These are phyloP conservation scores for Hanseniaspora meyeri DNA, from an alignment of 805 yeast genomes.

Conservation along the genomic window DNA sequence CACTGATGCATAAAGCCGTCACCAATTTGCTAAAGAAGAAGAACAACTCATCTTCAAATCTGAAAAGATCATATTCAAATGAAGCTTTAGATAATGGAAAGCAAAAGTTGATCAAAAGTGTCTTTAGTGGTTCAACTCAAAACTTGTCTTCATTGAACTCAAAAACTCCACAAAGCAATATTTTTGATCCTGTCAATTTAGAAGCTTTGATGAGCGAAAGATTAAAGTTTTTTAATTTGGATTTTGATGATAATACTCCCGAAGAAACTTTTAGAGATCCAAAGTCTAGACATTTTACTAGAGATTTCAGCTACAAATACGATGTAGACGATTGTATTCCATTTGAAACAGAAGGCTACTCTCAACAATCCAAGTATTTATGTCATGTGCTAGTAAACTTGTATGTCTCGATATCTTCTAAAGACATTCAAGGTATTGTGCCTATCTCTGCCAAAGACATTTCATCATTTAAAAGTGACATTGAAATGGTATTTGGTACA, in stretches of 20 bases:
- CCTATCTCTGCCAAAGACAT: conserved; percentile 58
- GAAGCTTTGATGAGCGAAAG: conserved; percentile 24
- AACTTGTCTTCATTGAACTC: conserved; percentile 1
- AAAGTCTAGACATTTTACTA: conserved; percentile 31
- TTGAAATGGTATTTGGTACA: conserved; percentile 43
- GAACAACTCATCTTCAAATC: neutral
- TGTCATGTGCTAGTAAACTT: conserved; percentile 70
- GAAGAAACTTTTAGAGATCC: conserved; percentile 26
- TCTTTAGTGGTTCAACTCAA: neutral
- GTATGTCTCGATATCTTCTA: conserved; percentile 60
- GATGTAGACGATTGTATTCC: conserved; percentile 42
- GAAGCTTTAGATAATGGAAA: neutral
- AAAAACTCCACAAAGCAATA: neutral
- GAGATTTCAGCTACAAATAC: conserved; percentile 27
- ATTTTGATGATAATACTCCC: conserved; percentile 36
- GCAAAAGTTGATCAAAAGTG: neutral
- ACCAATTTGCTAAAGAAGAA: neutral
- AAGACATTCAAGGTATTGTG: conserved; percentile 62
- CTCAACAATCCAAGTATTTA: conserved; percentile 60
- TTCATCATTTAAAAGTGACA: conserved; percentile 32
- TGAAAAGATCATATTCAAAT: neutral
- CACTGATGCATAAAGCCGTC: conserved; percentile 8
- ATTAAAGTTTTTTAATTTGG: conserved; percentile 35
- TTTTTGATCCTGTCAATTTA: conserved; percentile 20
- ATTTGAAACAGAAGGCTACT: conserved; percentile 54